Evolutionary conservation across 805 yeast species (phyloP).

Genomic region (Candida sphagnicola): DNA sequence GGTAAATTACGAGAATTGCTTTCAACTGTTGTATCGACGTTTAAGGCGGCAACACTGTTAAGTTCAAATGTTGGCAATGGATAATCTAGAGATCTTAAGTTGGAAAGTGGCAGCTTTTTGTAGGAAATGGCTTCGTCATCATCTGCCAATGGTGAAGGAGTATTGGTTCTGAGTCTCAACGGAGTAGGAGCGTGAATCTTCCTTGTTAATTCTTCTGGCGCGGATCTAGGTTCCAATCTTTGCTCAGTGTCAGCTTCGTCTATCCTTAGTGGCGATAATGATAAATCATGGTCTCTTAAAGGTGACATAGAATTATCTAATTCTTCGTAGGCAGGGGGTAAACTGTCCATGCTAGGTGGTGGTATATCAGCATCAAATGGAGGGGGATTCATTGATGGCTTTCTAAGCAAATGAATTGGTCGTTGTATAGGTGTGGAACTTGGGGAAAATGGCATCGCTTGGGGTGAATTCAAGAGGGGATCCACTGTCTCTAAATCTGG

Average conservation of each 20-base stretch:
- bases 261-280: conserved; percentile 22
- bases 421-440: conserved; percentile 34
- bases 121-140: neutral
- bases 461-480: conserved; percentile 54
- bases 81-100: neutral
- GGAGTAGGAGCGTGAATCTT: conserved; percentile 1
- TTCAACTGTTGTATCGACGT: no score
- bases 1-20: no score
- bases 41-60: no score
- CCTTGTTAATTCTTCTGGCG: neutral
- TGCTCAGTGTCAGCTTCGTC: conserved; percentile 7
- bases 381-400: conserved; percentile 61
- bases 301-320: conserved; percentile 9
- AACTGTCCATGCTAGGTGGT: conserved; percentile 12
- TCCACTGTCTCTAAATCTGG: conserved; percentile 42
- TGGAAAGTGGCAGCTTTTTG: neutral
- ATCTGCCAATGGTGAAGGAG: neutral
- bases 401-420: conserved; percentile 52
- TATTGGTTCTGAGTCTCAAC: neutral
- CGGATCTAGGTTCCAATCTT: neutral
- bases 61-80: neutral
- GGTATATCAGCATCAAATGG: conserved; percentile 41
- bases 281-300: conserved; percentile 3
- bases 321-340: conserved; percentile 32
- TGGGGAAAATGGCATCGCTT: conserved; percentile 57